These are phyloP conservation scores for Collybiopsis confluens DNA, from an alignment of 768 basidiomycete genomes.

Conservation along the genomic window DNA sequence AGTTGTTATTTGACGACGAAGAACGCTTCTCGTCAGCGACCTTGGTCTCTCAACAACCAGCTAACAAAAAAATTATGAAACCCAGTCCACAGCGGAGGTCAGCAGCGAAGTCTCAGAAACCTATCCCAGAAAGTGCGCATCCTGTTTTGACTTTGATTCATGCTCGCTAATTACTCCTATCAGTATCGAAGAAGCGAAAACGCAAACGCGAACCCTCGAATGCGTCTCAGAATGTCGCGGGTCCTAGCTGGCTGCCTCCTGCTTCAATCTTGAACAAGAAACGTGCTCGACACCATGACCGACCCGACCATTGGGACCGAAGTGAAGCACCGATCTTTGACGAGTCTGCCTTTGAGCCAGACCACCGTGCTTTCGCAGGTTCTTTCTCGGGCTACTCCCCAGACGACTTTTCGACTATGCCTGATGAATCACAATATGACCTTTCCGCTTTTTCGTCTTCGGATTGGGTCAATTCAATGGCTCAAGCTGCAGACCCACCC, in stretches of 20 bases:
- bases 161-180: not conserved
- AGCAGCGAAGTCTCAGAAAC: not conserved
- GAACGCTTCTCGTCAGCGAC: not conserved
- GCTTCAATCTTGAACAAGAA: not conserved
- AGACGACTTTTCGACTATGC: not conserved
- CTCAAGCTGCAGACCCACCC: slow-evolving; percentile 20
- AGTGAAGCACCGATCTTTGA: not conserved
- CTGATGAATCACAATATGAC: not conserved
- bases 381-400: not conserved
- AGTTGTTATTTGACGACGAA: not conserved
- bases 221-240: not conserved
- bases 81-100: not conserved
- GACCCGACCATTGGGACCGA: not conserved
- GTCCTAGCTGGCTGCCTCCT: not conserved
- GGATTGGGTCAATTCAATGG: slow-evolving; percentile 41
- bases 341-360: slow-evolving; percentile 11
- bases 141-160: not conserved
- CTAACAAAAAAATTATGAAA: not conserved
- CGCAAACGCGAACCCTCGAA: slow-evolving; percentile 6
- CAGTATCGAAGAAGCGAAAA: slow-evolving; percentile 5
- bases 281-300: not conserved
- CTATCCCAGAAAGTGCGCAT: not conserved
- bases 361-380: not conserved
- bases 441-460: slow-evolving; percentile 9
- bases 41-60: not conserved